A percentile compares a stretch with the other conserved stretches of the same genome.
These are phyloP conservation scores for Phallus indusiatus DNA, from an alignment of 768 basidiomycete genomes.

Conservation along the genomic window DNA sequence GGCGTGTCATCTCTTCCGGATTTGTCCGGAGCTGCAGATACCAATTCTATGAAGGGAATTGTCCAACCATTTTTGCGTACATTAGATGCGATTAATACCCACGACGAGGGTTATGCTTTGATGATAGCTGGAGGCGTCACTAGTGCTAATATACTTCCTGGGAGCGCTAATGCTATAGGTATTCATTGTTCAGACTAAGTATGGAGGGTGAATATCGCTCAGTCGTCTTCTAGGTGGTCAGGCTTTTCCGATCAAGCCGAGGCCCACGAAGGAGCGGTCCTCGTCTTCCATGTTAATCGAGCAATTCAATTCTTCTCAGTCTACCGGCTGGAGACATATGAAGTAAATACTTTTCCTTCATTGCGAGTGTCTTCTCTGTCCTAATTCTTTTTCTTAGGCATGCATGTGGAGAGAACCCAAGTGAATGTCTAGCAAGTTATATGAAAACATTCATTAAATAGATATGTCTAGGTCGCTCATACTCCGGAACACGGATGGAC, in stretches of 20 bases:
- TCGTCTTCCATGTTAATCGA: constrained; percentile 63
- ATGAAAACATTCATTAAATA: neutral
- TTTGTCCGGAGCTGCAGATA: constrained; percentile 36
- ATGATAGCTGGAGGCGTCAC: constrained; percentile 65
- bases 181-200: constrained; percentile 15
- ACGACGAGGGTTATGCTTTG: constrained; percentile 51
- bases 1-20: constrained; percentile 30
- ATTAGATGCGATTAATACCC: constrained; percentile 67
- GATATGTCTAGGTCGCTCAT: neutral
- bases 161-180: constrained; percentile 56
- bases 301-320: constrained; percentile 22
- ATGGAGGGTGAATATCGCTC: constrained; percentile 1
- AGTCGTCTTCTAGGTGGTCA: constrained; percentile 47
- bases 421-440: constrained; percentile 13
- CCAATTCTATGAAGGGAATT: constrained; percentile 44
- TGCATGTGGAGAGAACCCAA: constrained; percentile 64
- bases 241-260: constrained; percentile 67
- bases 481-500: constrained; percentile 24
- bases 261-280: constrained; percentile 61
- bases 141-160: constrained; percentile 67
- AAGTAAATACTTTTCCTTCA: constrained; percentile 34
- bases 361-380: neutral
- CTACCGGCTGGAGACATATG: constrained; percentile 62
- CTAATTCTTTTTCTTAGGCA: constrained; percentile 30
- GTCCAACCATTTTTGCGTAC: constrained; percentile 57